These are phyloP conservation scores for Trichoderma simmonsii DNA, from an alignment of 2,329 filamentous ascomycete species.

Conservation along the genomic window DNA sequence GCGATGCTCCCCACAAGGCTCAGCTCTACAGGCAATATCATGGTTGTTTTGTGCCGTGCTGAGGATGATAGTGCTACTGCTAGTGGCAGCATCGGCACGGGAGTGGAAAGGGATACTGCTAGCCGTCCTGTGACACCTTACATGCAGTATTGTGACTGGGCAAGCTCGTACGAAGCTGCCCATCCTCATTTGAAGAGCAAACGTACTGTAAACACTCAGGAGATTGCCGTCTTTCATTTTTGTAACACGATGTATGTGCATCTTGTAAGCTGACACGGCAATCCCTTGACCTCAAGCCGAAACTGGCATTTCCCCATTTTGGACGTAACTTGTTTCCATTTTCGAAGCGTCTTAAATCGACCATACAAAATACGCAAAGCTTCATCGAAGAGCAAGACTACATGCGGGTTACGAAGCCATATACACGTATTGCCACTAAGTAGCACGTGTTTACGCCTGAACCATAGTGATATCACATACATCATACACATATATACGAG, in stretches of 20 bases:
- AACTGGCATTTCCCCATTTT: neutral
- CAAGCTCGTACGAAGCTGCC: neutral
- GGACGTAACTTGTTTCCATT: neutral
- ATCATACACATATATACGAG: neutral
- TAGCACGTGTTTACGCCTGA: neutral
- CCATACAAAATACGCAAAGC: neutral
- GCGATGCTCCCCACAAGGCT: constrained; percentile 4
- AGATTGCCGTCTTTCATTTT: neutral
- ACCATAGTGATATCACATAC: neutral
- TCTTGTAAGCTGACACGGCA: neutral
- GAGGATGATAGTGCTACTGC: too few relatives aligned
- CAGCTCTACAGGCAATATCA: neutral
- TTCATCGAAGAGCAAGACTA: neutral
- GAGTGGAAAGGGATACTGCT: neutral
- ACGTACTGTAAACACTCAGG: neutral
- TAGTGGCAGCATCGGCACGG: neutral
- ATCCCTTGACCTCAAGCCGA: neutral
- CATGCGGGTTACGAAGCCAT: neutral
- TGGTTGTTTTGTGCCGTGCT: neutral
- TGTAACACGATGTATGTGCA: neutral
- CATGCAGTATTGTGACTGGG: neutral
- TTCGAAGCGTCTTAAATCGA: neutral
- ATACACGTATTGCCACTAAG: neutral
- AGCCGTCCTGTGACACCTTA: neutral
- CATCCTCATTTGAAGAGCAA: neutral